phyloP scores from a whole-genome alignment of 345 rosid species.

The Heritiera littoralis region DNA sequence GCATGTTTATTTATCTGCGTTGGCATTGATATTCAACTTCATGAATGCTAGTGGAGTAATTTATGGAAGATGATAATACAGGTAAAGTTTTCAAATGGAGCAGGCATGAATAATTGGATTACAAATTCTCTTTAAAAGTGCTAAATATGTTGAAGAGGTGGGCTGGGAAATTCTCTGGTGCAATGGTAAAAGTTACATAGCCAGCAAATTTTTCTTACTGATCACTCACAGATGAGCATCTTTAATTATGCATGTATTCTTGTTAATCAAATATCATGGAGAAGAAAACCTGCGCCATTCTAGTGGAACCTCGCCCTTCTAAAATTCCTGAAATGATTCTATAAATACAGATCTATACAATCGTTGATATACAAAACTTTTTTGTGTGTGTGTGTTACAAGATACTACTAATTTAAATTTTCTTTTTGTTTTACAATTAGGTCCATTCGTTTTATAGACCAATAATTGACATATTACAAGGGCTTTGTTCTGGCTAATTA shows the following conservation, averaged over 20 bases:
- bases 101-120: neutral
- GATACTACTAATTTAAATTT: neutral
- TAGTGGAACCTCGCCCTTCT: neutral
- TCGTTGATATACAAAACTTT: neutral
- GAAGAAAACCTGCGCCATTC: neutral
- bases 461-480: slow-evolving; percentile 7
- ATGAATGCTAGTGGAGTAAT: neutral
- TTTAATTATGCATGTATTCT: neutral
- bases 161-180: neutral
- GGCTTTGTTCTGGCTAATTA: neutral
- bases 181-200: neutral
- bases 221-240: slow-evolving; percentile 1
- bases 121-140: neutral
- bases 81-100: neutral
- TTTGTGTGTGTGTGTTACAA: neutral
- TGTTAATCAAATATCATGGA: neutral
- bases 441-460: neutral
- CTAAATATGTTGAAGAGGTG: neutral
- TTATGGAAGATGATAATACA: neutral
- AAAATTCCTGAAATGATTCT: neutral
- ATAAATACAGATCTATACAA: neutral
- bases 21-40: neutral
- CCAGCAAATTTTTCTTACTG: neutral
- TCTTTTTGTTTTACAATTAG: neutral
- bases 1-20: neutral